Conservation (phyloP, 202 grass and related monocot genomes). For the Panicum virgatum region DNA sequence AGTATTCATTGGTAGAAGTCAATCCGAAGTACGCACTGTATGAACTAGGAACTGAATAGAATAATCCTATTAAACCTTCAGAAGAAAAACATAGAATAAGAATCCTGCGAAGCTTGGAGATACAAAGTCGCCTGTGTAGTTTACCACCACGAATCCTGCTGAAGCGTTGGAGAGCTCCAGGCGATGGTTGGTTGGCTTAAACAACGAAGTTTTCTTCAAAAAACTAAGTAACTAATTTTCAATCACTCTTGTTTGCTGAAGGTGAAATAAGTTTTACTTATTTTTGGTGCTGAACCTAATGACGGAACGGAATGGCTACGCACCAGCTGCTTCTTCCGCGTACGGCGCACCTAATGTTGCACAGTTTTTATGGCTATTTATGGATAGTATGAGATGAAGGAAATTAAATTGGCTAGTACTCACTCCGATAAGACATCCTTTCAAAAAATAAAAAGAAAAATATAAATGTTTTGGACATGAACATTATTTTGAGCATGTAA, state of each 20-base stretch:
- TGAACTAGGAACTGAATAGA: not conserved
- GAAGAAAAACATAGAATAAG: not conserved
- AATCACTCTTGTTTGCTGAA: not conserved
- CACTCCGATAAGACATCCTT: not conserved
- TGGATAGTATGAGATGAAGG: not conserved
- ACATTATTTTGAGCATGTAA: no score
- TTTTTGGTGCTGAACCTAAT: not conserved
- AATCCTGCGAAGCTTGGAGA: no score
- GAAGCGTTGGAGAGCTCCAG: not conserved
- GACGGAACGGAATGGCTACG: no score
- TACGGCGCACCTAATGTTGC: no score
- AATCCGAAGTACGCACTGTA: not conserved
- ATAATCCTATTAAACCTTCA: not conserved
- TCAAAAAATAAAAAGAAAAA: no score
- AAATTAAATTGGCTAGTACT: not conserved
- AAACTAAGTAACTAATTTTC: not conserved
- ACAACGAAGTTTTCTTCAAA: not conserved
- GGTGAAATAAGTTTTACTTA: not conserved
- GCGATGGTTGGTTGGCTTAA: not conserved
- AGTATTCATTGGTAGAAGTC: not conserved
- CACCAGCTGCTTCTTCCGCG: no score
- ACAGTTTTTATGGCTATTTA: no score
- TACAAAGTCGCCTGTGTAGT: no score
- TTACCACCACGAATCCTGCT: not conserved
- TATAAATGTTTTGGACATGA: no score